Percentiles rank a stretch among this genome's conserved stretches.
phyloP scores from a whole-genome alignment of 2,329 filamentous ascomycete species.

The Fusarium napiforme region DNA sequence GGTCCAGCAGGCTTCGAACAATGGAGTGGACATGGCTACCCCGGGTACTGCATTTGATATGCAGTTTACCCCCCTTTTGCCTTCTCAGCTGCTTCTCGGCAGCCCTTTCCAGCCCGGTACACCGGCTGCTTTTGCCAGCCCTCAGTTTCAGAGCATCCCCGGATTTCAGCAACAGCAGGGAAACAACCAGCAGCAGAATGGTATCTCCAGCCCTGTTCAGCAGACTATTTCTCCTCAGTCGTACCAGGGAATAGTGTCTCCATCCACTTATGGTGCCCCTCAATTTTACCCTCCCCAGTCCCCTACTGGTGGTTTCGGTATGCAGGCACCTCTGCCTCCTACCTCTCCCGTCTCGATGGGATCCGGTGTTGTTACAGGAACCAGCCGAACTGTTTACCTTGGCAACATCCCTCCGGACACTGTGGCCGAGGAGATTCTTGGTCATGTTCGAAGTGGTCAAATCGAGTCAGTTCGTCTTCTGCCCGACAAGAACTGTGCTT shows the following conservation, averaged over 20 bases:
- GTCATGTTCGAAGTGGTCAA: slow-evolving; percentile 95
- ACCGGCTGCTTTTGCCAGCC: slow-evolving; percentile 87
- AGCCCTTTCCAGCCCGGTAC: slow-evolving; percentile 97
- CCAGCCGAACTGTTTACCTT: slow-evolving; percentile 95
- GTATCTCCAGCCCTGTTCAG: slow-evolving; percentile 79
- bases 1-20: slow-evolving; percentile 58
- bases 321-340: slow-evolving; percentile 67
- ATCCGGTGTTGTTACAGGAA: slow-evolving; percentile 85
- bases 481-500: slow-evolving; percentile 99
- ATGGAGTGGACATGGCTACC: slow-evolving; percentile 79
- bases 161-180: slow-evolving; percentile 75
- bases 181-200: slow-evolving; percentile 66
- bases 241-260: slow-evolving; percentile 87
- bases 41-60: slow-evolving; percentile 94
- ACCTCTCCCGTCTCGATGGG: slow-evolving; percentile 80
- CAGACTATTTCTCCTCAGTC: slow-evolving; percentile 82
- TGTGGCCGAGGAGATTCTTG: slow-evolving; percentile 93
- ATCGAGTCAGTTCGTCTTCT: slow-evolving; percentile 98
- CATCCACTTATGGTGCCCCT: slow-evolving; percentile 82
- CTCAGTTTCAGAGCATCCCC: slow-evolving; percentile 88
- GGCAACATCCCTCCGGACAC: slow-evolving; percentile 99
- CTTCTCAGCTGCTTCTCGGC: slow-evolving; percentile 92
- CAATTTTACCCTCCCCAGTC: slow-evolving; percentile 92
- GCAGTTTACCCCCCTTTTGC: slow-evolving; percentile 97
- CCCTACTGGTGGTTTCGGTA: slow-evolving; percentile 78